phyloP scores from a whole-genome alignment of 176 grass and related monocot genomes.

The Areca catechu region DNA sequence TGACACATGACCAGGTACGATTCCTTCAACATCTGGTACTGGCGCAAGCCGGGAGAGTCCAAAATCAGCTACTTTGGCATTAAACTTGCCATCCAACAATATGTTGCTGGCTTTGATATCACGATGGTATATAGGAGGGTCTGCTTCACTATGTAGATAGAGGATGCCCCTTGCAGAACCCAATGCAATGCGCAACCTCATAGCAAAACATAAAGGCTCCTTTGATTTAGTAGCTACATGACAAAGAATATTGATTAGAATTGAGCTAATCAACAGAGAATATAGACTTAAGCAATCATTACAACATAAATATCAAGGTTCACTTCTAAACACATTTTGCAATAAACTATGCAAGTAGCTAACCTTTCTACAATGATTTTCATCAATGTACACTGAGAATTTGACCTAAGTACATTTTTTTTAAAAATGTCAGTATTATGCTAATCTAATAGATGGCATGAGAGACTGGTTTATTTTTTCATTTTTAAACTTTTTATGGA shows the following conservation, averaged over 20 bases:
- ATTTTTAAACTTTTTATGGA: too few species aligned
- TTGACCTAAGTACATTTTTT: too few species aligned
- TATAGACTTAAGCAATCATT: too few species aligned
- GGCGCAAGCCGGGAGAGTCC: conserved; percentile 96
- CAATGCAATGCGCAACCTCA: conserved; percentile 56
- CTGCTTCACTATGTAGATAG: conserved; percentile 82
- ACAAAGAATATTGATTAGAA: background rate
- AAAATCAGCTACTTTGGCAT: conserved; percentile 91
- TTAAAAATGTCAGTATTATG: too few species aligned
- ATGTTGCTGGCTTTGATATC: conserved; percentile 98
- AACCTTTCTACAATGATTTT: too few species aligned
- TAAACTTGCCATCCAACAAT: conserved; percentile 70
- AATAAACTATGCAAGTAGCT: too few species aligned
- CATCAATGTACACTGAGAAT: too few species aligned
- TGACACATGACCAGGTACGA: conserved; percentile 52
- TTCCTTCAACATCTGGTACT: conserved; percentile 56
- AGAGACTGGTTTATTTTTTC: too few species aligned
- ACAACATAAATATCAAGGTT: too few species aligned
- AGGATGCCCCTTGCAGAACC: conserved; percentile 83
- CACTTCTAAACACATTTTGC: too few species aligned
- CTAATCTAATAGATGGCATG: too few species aligned
- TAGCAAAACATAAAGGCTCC: conserved; percentile 48
- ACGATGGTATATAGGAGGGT: conserved; percentile 94
- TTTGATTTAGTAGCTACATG: conserved; percentile 37
- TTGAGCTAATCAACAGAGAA: too few species aligned